Base-by-base conservation (phyloP, 306 rosid species). In the Inga oerstediana region DNA sequence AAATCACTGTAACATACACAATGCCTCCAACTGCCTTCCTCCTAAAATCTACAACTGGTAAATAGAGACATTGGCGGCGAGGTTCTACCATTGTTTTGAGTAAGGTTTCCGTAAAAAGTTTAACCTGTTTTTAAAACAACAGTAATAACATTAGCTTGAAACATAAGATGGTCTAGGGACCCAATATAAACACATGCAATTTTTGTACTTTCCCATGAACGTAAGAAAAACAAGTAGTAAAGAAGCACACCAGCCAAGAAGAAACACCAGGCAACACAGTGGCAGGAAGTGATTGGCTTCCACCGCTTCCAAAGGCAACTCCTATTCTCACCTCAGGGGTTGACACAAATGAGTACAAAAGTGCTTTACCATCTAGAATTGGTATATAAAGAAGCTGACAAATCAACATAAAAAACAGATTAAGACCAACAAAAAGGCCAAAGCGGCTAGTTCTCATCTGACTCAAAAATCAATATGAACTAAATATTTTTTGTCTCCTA, bases 81-180 rank as follows among this genome's bases (percentile, higher is more conserved):
- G 98, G 98, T 84, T 94, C 98, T 64, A 94, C 97, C 97, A 92
- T 89, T 17, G 97, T 91, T 86, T 87, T 94, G 52, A 74, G 85
- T 71, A 94, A 72, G 72, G 93, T 86, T 3, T 94, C 97, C 12
- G 89, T 91, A 61, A 92, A 83, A 80, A 90, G 79, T 87, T 88
- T 94, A 76, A 82, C 95, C 98, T 94, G 78, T 14, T 61, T 44
- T 35, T 35, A 58, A 81, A 81, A 64, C 77, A 76, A 56, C n/a
- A 19, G 15, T 9, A 1, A 2, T 66, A 41, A 34, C 19, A 67
- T 82, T 45, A 34, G 58, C 46, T 75, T 49, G 66, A 74, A 74
- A 74, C 64, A 37, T 11, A 78, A 27, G 67, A 70, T 16, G 56
- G 43, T 64, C 32, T 34, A 74, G 64, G 72, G n/a, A 67, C 32